Evolutionary conservation across 164 flowering plant species (phyloP).

Genomic region (Vitis amurensis): DNA sequence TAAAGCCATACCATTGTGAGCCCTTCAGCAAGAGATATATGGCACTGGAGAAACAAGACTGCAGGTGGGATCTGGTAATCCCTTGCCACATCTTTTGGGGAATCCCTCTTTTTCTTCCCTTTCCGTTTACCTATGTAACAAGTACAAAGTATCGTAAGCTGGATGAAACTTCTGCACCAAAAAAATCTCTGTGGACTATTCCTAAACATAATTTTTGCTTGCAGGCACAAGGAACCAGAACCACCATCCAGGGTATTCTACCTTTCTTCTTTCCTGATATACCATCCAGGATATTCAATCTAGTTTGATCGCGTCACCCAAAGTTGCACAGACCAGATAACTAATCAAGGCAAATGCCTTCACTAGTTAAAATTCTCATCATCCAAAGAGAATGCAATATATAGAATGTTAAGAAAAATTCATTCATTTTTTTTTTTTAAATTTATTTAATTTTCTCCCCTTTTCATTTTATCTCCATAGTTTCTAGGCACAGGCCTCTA

Average conservation of each 20-base stretch:
- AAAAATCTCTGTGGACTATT: too few relatives aligned
- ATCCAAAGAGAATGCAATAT: neutral
- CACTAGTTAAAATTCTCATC: neutral
- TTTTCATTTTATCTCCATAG: neutral
- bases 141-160: slow-evolving; percentile 2
- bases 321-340: neutral
- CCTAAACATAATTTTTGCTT: neutral
- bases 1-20: slow-evolving; percentile 66
- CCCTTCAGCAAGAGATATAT: slow-evolving; percentile 82
- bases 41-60: slow-evolving; percentile 73
- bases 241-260: too few relatives aligned
- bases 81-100: slow-evolving; percentile 46
- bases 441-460: too few relatives aligned
- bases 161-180: neutral
- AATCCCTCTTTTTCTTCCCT: slow-evolving; percentile 80
- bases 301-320: neutral
- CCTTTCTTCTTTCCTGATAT: too few relatives aligned
- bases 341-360: too few relatives aligned
- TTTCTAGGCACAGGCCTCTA: neutral
- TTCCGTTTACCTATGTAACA: slow-evolving; percentile 62
- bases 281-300: neutral
- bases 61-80: slow-evolving; percentile 61
- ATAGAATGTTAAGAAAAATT: neutral
- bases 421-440: neutral
- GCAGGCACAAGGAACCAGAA: neutral